Evolutionary conservation across 1,284 basidiomycete genomes (phyloP).

Genomic region (Malassezia globosa): DNA sequence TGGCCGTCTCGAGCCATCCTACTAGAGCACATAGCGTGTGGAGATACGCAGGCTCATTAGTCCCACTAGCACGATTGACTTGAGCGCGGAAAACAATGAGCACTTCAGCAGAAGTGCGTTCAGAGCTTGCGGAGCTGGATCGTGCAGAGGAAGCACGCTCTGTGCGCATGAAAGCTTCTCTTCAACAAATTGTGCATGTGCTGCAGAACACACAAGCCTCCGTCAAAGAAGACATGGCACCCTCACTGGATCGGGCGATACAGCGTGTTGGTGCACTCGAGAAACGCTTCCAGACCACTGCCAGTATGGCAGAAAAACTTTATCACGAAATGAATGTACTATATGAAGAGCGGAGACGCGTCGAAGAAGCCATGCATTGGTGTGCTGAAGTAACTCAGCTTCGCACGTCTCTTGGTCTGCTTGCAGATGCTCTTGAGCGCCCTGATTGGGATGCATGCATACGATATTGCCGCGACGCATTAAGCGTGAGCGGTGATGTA

Average conservation of each 20-base stretch:
- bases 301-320: slow-evolving; percentile 74
- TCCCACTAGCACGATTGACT: too few species aligned
- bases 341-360: slow-evolving; percentile 79
- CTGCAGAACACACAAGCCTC: neutral
- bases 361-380: slow-evolving; percentile 70
- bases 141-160: neutral
- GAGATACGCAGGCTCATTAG: too few species aligned
- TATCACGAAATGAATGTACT: slow-evolving; percentile 73
- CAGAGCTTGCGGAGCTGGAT: slow-evolving; percentile 1
- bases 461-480: slow-evolving; percentile 75
- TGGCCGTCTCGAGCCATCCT: too few species aligned
- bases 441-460: slow-evolving; percentile 93
- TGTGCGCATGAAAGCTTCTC: neutral
- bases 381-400: slow-evolving; percentile 78
- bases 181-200: neutral
- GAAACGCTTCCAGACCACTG: slow-evolving; percentile 58
- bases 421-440: slow-evolving; percentile 66
- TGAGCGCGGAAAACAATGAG: too few species aligned
- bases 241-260: slow-evolving; percentile 57
- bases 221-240: slow-evolving; percentile 51
- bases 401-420: slow-evolving; percentile 69
- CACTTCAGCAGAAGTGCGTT: slow-evolving; percentile 7
- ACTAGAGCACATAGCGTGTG: too few species aligned
- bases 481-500: slow-evolving; percentile 66
- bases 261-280: slow-evolving; percentile 57